Evolutionary conservation across 371 early-diverging fungal genomes (phyloP), one percentile per base, ranked within the genome.

Genomic region (Entomophthora muscae): DNA sequence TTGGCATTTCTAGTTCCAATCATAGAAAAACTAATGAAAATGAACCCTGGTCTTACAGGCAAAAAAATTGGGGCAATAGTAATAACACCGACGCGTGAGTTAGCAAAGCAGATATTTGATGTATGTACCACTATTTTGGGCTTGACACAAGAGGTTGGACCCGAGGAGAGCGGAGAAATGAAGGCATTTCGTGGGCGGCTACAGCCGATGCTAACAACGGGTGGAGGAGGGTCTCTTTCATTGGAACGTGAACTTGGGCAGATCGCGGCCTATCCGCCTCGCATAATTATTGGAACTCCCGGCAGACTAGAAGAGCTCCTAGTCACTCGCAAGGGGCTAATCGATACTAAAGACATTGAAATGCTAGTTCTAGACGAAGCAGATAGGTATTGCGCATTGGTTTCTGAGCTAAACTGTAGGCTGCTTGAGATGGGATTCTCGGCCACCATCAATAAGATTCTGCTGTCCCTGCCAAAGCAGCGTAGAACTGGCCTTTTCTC

Each of bases 401-500:
- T 69, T 67, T 69, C n/a, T n/a, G n/a, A 70, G 3, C 21, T 71
- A 21, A 51, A 54, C 17, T 63, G 56, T 27, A 71, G 78, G 61
- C 70, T 97, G 52, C 79, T 97, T 68, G 94, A 95, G 67, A 84
- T 97, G 88, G 97, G 97, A 22, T 98, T 97, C 66, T 82, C 88
- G 42, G 76, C 81, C 56, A 78, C 85, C 62, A 66, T 98, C 26
- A 83, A 76, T 23, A 75, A 77, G 31, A 95, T 98, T 67, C 76
- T 97, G 62, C 71, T 78, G 1, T 72, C 78, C 3, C 68, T 98
- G 24, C 95, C 95, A 2, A 91, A 90, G 65, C 94, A 98, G 72
- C 84, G 95, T 23, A 85, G 98, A 54, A 98, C 95, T 0, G 92
- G 98, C 17, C 75, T 99, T 28, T 99, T 98, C 69, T 97, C 95